A percentile compares a stretch with the other conserved stretches of the same genome.
phyloP scores from a whole-genome alignment of 1,284 basidiomycete genomes.

The Spongiforma sp. region DNA sequence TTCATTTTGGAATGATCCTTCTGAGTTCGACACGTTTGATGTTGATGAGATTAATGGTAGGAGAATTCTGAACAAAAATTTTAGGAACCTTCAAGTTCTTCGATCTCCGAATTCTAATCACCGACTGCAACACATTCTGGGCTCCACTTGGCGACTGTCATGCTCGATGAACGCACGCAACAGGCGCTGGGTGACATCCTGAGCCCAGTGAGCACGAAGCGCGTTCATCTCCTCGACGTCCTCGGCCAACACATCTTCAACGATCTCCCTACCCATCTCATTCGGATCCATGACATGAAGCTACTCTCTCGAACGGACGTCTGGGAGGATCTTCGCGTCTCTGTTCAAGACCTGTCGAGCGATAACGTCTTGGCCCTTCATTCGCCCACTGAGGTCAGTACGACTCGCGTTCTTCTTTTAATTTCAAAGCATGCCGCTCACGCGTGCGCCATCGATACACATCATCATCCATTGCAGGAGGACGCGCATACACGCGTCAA shows the following conservation, averaged over 20 bases:
- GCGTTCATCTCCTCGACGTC: conserved; percentile 11
- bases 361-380: conserved; percentile 6
- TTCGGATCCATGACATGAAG: conserved; percentile 17
- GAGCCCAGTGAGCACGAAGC: conserved; percentile 9
- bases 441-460: not conserved
- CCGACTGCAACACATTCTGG: no score
- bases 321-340: conserved; percentile 10
- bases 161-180: no score
- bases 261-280: conserved; percentile 20
- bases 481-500: conserved; percentile 5
- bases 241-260: conserved; percentile 23
- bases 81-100: no score
- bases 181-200: no score
- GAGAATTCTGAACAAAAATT: no score
- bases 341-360: conserved; percentile 6
- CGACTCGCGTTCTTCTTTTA: no score
- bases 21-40: no score
- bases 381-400: conserved; percentile 17
- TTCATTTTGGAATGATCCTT: no score
- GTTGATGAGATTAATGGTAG: no score
- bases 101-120: no score
- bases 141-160: no score
- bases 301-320: conserved; percentile 17
- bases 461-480: conserved; percentile 6
- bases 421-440: not conserved